A percentile compares a stretch with the other conserved stretches of the same genome.
Evolutionary conservation across 2,329 filamentous ascomycete genomes (phyloP).

Genomic region (Coniochaeta pulveracea): DNA sequence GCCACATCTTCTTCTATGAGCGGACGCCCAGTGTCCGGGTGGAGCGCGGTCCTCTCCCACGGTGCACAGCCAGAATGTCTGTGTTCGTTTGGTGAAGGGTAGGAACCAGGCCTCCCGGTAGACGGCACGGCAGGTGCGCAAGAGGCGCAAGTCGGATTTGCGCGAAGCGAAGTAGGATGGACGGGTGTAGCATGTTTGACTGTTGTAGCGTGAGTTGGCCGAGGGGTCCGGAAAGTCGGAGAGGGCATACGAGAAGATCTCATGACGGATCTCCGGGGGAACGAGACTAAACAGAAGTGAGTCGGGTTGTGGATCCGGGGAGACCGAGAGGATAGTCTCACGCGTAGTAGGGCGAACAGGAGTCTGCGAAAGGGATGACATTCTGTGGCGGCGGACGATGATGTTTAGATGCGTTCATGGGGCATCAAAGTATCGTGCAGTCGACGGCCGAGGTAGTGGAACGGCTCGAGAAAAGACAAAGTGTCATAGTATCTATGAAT

Average conservation of each 20-base stretch:
- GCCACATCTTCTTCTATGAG: no score
- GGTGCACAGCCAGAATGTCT: conserved; percentile 27
- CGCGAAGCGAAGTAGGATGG: conserved; percentile 27
- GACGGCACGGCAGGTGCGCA: conserved; percentile 28
- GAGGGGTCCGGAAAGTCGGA: conserved; percentile 23
- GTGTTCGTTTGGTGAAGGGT: conserved; percentile 25
- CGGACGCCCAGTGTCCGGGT: conserved; percentile 8
- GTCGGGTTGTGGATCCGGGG: conserved; percentile 1
- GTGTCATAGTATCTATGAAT: no score
- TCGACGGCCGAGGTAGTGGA: no score
- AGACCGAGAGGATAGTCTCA: background rate
- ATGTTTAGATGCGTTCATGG: no score
- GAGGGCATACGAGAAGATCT: conserved; percentile 31
- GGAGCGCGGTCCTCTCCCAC: conserved; percentile 19
- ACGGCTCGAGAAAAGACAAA: no score
- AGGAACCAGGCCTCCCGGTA: conserved; percentile 31
- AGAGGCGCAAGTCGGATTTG: conserved; percentile 22
- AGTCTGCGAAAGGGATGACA: no score
- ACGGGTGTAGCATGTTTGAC: conserved; percentile 24
- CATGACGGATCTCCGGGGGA: conserved; percentile 35
- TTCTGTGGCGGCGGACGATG: no score
- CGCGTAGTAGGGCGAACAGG: no score
- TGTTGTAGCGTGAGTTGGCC: conserved; percentile 13
- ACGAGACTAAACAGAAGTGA: conserved; percentile 22
- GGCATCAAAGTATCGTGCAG: no score